Conservation (phyloP, 257 asterid genomes). For the Solanum gracilifrons region DNA sequence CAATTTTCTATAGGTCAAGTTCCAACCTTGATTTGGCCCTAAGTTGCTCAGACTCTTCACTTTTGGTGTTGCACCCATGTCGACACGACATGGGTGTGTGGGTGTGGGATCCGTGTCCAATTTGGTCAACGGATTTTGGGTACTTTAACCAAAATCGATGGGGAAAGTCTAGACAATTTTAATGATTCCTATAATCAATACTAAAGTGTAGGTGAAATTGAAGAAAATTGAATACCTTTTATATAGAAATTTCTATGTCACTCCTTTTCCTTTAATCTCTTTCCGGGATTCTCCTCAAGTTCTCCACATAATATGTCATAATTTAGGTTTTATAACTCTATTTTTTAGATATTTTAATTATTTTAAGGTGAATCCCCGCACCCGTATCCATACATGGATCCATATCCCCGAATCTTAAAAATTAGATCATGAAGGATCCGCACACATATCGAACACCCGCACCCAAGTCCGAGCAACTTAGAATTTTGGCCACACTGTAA, state of each 20-base stretch:
- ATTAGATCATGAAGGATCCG: background rate
- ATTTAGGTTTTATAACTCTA: background rate
- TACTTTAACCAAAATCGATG: background rate
- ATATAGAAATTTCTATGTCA: background rate
- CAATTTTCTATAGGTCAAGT: background rate
- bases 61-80: background rate
- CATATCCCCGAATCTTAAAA: background rate
- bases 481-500: background rate
- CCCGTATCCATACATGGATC: background rate
- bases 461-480: background rate
- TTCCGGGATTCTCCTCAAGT: background rate
- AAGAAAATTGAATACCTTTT: background rate
- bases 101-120: background rate
- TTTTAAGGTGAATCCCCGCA: background rate
- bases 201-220: background rate
- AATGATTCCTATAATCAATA: background rate
- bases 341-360: background rate
- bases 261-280: background rate
- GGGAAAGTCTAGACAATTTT: background rate
- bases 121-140: background rate
- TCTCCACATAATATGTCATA: background rate
- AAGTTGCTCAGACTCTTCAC: background rate
- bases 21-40: background rate
- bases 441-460: background rate
- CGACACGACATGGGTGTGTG: background rate